Evolutionary conservation across 2,329 filamentous ascomycete species (phyloP), one percentile per base, ranked within the genome.

Genomic region (Sclerotinia minor): DNA sequence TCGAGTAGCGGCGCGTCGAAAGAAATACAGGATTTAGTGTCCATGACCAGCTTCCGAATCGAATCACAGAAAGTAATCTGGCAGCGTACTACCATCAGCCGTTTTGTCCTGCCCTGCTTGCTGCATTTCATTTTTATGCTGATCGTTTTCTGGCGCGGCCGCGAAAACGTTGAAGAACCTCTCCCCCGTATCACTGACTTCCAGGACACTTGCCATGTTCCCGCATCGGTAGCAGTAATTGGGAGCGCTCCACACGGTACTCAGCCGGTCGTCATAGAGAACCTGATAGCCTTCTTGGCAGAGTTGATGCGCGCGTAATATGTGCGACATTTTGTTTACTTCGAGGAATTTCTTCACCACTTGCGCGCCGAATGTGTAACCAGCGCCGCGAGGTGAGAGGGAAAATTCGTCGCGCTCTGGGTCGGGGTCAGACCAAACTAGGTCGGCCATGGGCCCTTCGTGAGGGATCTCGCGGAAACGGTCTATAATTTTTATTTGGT

Each of bases 401-500:
- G 92, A 96, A 80, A 99, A 99, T 79, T 99, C 95, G 80, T 99
- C 95, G 68, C 94, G 87, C 75, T 99, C 95, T n/a, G 92, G 90
- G 78, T 99, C 95, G 0, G 95, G 95, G 78, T 99, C 95, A 26
- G 93, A 97, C 95, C 95, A 99, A 44, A 99, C 95, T 6, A 99
- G 83, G 79, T 99, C 95, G n/a, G 95, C 95, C 95, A 99, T 99
- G 45, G 95, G 95, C 0, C 95, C 95, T 80, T 99, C 95, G 80
- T 99, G 95, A 6, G 95, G 95, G 69, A 99, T 99, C 78, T 99
- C 95, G 73, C 95, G 89, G 83, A 98, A 99, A 57, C 95, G 92
- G 81, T 99, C 95, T 78, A 99, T 98, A 79, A 99, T 96, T 80
- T 99, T 98, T 81, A 99, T 98, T 81, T 99, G 95, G 79, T 99